Evolutionary conservation across 2,329 filamentous ascomycete species (phyloP).

Genomic region (Trichoderma aggressivum): DNA sequence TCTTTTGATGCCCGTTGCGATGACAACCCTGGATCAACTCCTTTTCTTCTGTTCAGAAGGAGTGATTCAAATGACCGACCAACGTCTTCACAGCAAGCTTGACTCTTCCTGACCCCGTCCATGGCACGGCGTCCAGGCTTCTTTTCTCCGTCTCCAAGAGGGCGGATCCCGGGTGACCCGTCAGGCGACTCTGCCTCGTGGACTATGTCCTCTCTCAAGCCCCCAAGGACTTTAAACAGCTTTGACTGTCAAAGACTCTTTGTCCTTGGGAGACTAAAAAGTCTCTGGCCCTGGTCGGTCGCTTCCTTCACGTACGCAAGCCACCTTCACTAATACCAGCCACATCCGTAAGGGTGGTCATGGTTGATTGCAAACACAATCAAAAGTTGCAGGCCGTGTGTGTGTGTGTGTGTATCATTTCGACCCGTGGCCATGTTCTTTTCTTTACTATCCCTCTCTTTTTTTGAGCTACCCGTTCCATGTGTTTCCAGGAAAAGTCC

Average conservation of each 20-base stretch:
- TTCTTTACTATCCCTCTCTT: not conserved
- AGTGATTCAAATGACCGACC: not conserved
- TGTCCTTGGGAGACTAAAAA: not conserved
- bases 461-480: constrained; percentile 6
- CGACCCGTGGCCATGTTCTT: constrained; percentile 16
- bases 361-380: not conserved
- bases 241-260: not conserved
- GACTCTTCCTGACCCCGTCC: not conserved
- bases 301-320: constrained; percentile 15
- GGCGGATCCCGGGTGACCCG: constrained; percentile 13
- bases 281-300: not conserved
- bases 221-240: not conserved
- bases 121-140: not conserved
- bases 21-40: not conserved
- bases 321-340: constrained; percentile 16
- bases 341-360: constrained; percentile 17
- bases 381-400: not conserved
- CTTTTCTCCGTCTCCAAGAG: not conserved
- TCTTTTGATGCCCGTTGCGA: not conserved
- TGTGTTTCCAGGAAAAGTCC: constrained; percentile 16
- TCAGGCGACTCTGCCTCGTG: constrained; percentile 21
- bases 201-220: not conserved
- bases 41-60: not conserved
- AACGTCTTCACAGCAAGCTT: not conserved
- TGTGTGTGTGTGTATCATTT: constrained; percentile 1